Evolutionary conservation across 352 stramenopile genomes (phyloP), one percentile per base, ranked within the genome.

Genomic region (Phytophthora europaea): DNA sequence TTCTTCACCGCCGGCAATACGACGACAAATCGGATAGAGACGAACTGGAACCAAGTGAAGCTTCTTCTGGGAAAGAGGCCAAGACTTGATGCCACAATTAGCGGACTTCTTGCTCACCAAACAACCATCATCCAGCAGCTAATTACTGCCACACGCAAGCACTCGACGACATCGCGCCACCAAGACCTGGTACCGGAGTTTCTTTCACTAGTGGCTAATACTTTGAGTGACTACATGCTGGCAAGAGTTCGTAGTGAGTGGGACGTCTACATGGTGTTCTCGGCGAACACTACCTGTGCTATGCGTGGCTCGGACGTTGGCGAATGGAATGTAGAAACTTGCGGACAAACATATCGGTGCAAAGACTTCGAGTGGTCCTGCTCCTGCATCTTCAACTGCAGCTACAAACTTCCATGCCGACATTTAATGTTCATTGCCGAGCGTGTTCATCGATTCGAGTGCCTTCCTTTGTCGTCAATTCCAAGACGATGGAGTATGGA

Each of bases 31-130:
- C 40, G 63, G 2, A 72, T 77, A n/a, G 70, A 73, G 20, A 40
- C 58, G 15, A 77, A 77, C 20, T 73, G 63, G 63, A 68, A 73
- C 20, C 63, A 77, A 38, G 31, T 72, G 0, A 76, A 76, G 52
- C n/a, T 67, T 18, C 56, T 76, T 5, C 10, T 69, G 7, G 26
- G 52, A 6, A 59, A 61, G 31, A 3, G 33, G 5, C 33, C 70
- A 12, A 26, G 54, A 22, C 52, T 72, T 13, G 63, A 69, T 40
- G 57, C 40, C 15, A 66, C 51, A 10, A 53, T 62, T 61, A 28
- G 40, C 28, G 33, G 58, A 40, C 6, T 72, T 26, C 20, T 72
- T 16, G 16, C 23, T n/a, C 63, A 72, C 22, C 63, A 72, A 60
- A 47, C 52, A 40, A 61, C 26, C 23, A 55, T 61, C 33, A 58